Percentiles rank a stretch among this genome's conserved stretches.
Conservation (phyloP, 345 rosid genomes). For the Balakata baccata region DNA sequence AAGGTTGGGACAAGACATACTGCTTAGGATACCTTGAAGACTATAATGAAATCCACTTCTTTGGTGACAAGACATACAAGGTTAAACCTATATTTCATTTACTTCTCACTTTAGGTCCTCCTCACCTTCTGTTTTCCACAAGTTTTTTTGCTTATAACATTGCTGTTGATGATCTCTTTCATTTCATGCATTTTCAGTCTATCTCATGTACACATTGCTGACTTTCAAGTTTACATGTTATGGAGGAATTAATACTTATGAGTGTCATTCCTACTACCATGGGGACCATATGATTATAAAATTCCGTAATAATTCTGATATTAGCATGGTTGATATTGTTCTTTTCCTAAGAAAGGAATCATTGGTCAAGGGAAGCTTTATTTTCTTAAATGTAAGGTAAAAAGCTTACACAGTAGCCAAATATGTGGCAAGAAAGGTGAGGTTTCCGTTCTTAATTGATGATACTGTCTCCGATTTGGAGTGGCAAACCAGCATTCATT, state of each 20-base stretch:
- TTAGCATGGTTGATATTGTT: neutral
- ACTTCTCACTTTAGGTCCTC: neutral
- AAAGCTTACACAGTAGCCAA: neutral
- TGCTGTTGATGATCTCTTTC: neutral
- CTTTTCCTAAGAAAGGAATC: neutral
- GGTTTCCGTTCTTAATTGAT: neutral
- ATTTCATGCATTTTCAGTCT: neutral
- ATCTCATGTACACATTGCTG: neutral
- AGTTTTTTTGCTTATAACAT: neutral
- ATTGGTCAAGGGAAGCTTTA: neutral
- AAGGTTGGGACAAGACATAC: constrained; percentile 98
- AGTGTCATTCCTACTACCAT: neutral
- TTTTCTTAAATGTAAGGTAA: too few species aligned
- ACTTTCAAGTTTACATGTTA: neutral
- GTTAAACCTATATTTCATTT: constrained; percentile 32
- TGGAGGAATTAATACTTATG: too few species aligned
- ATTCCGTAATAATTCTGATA: too few species aligned
- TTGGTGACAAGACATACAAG: constrained; percentile 98
- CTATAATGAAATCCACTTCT: constrained; percentile 84
- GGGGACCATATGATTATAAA: neutral
- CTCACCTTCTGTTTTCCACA: neutral
- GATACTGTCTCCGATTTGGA: neutral
- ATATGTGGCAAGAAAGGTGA: neutral
- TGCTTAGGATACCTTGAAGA: constrained; percentile 83
- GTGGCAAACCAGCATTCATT: neutral